Evolutionary conservation across 1,284 basidiomycete genomes (phyloP), one percentile per base, ranked within the genome.

Genomic region (Trametes pubescens): DNA sequence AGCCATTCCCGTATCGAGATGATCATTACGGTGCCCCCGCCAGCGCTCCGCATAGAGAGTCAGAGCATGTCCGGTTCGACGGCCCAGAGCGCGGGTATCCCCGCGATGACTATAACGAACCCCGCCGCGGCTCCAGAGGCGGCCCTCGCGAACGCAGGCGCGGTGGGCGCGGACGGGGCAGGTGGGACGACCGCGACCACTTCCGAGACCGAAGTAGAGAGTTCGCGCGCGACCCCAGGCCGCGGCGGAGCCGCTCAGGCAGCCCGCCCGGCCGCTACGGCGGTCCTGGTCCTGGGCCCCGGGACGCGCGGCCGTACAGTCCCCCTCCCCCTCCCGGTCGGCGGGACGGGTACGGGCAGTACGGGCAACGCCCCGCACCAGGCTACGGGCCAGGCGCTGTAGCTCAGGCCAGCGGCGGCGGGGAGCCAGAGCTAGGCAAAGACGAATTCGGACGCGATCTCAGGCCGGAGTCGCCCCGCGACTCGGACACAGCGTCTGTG

Each of bases 361-460:
- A 59, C 51, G 64, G 51, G 6, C 55, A 49, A 47, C 58, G 49
- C 18, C 46, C 57, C 21, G 55, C 58, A 61, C 57, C 51, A 46
- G 61, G 51, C 3, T 56, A 61, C 38, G 54, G 60, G 16, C 22
- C 60, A 10, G 29, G 53, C 21, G 18, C 53, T n/a, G 44, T 58
- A 7, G 40, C 40, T 18, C 40, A n/a, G 40, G 37, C 10, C 29
- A 32, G 29, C 29, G 14, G 14, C 6, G 46, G 55, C 24, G 35
- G 53, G 44, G 56, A 66, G 22, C 65, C 67, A 59, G 70, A 62
- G 65, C 65, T 76, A 35, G 85, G 79, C 64, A 91, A 86, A 76
- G 91, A 93, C 81, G 91, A 93, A 75, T 93, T 93, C 76, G 91
- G 92, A 69, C 85, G 92, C 71, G 91, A 93, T 74, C 83, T 92